Conservation (phyloP, 352 stramenopile genomes). For the Globisporangium middletonii region DNA sequence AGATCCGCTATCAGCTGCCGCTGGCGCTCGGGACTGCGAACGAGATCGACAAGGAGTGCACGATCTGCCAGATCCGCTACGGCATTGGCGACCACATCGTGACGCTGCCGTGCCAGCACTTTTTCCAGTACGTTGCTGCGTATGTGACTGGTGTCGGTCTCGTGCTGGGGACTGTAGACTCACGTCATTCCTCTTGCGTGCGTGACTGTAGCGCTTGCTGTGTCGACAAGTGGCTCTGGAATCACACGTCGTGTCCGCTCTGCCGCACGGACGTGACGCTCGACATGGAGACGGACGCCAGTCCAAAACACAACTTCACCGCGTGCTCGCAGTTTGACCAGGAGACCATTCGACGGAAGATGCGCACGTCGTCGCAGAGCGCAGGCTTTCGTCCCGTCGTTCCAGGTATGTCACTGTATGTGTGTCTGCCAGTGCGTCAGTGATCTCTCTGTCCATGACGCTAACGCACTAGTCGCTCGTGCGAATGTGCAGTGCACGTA, state of each 20-base stretch:
- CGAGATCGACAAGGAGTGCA: conserved; percentile 80
- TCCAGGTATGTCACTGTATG: conserved; percentile 31
- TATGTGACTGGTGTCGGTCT: background rate
- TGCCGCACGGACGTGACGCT: conserved; percentile 75
- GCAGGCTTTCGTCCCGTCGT: conserved; percentile 66
- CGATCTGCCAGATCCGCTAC: conserved; percentile 81
- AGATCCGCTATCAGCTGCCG: conserved; percentile 80
- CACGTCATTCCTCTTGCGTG: background rate
- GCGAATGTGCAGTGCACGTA: conserved; percentile 7
- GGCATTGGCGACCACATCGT: conserved; percentile 82
- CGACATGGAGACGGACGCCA: conserved; percentile 30
- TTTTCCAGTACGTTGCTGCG: conserved; percentile 68
- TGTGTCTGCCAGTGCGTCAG: background rate
- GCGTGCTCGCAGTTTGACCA: conserved; percentile 67
- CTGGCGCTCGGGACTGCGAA: conserved; percentile 70
- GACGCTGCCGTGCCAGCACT: conserved; percentile 78
- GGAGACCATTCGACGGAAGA: conserved; percentile 64
- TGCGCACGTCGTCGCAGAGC: conserved; percentile 63
- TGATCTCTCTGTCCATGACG: background rate
- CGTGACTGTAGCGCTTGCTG: conserved; percentile 48
- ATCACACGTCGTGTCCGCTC: conserved; percentile 80
- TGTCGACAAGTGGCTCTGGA: conserved; percentile 83
- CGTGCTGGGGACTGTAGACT: background rate
- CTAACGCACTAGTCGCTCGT: background rate
- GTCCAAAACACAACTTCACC: conserved; percentile 70